phyloP scores from a whole-genome alignment of 2,329 filamentous ascomycete genomes.

The Amylocarpus encephaloides region DNA sequence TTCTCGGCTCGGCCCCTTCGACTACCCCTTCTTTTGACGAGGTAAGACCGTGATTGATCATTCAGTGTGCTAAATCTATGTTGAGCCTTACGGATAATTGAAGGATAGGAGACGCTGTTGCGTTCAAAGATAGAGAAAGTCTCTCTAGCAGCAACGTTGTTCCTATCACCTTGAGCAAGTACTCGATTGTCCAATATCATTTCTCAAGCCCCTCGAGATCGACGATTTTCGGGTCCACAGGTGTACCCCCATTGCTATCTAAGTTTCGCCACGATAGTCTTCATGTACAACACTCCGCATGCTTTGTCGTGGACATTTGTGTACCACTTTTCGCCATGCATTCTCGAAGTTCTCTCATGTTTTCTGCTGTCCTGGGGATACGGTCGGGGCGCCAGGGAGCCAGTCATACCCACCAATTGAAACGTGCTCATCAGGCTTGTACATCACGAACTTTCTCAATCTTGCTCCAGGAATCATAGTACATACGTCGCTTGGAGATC shows the following conservation, averaged over 20 bases:
- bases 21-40: no score
- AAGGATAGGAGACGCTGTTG: no score
- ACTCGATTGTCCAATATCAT: no score
- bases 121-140: no score
- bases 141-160: no score
- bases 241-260: neutral
- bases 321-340: neutral
- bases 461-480: neutral
- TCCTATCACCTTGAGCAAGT: no score
- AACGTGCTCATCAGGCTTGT: slow-evolving; percentile 10
- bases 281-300: neutral
- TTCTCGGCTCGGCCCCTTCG: no score
- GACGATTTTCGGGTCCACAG: neutral
- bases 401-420: slow-evolving; percentile 6
- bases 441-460: slow-evolving; percentile 1
- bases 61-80: no score
- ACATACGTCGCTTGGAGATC: neutral
- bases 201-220: neutral
- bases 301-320: neutral
- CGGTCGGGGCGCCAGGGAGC: neutral
- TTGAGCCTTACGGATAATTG: no score
- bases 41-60: no score
- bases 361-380: no score
- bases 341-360: neutral
- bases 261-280: neutral